Evolutionary conservation across 2,329 filamentous ascomycete genomes (phyloP).

Genomic region (Pseudonectria foliicola): DNA sequence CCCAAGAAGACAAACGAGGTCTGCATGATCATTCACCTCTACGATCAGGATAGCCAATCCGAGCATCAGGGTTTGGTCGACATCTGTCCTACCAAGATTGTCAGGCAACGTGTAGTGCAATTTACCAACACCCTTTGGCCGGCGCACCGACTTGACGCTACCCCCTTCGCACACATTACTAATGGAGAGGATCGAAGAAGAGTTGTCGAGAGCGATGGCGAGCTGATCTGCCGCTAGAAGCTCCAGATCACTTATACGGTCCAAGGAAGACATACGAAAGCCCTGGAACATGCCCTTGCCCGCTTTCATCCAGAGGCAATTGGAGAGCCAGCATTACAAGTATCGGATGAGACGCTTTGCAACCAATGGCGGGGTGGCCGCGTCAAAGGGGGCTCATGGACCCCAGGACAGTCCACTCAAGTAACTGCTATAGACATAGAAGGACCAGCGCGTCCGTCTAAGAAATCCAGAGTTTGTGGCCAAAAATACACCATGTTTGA

Average conservation of each 20-base stretch:
- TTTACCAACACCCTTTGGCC: slow-evolving; percentile 51
- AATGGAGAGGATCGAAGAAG: slow-evolving; percentile 6
- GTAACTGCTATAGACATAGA: slow-evolving; percentile 19
- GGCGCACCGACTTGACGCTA: slow-evolving; percentile 20
- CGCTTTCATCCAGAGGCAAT: slow-evolving; percentile 27
- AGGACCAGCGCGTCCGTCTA: not conserved
- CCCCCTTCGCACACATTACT: slow-evolving; percentile 11
- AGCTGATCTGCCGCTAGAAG: slow-evolving; percentile 48
- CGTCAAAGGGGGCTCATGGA: slow-evolving; percentile 27
- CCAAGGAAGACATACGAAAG: slow-evolving; percentile 14
- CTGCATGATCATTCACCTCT: slow-evolving; percentile 28
- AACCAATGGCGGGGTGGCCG: slow-evolving; percentile 25
- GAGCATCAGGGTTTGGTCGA: slow-evolving; percentile 31
- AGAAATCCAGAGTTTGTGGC: slow-evolving; percentile 7
- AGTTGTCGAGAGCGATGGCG: slow-evolving; percentile 22
- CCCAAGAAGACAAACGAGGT: slow-evolving; percentile 36
- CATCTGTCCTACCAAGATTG: slow-evolving; percentile 31
- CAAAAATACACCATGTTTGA: slow-evolving; percentile 63
- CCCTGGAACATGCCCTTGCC: slow-evolving; percentile 31
- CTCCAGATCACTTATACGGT: slow-evolving; percentile 21
- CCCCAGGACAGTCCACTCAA: slow-evolving; percentile 1
- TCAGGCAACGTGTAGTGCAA: slow-evolving; percentile 34
- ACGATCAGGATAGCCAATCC: slow-evolving; percentile 29
- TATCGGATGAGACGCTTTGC: slow-evolving; percentile 26
- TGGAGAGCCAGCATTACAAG: slow-evolving; percentile 18